Percentiles rank a stretch among this genome's conserved stretches.
Conservation (phyloP, 2,329 filamentous ascomycete species). For the Nigrospora osmanthi region DNA sequence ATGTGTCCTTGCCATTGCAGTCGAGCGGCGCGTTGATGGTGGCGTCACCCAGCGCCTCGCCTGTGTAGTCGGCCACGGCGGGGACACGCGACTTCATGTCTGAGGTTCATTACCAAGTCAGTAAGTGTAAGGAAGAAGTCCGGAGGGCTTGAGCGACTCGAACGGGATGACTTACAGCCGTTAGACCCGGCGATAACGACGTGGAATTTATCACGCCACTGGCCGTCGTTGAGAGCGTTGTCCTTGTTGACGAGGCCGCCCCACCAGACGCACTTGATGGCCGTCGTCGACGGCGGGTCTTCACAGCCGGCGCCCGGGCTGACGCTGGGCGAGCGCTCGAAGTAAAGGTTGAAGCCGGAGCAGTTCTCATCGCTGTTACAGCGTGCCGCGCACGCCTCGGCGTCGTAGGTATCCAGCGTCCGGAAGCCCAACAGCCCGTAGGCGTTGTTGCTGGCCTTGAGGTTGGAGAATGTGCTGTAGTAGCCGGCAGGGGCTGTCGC, state of each 20-base stretch:
- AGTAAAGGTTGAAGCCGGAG: conserved; percentile 19
- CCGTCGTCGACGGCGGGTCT: conserved; percentile 14
- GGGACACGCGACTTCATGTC: conserved; percentile 14
- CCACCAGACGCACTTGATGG: conserved; percentile 21
- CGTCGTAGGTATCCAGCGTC: conserved; percentile 13
- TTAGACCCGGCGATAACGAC: conserved; percentile 33
- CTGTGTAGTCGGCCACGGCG: conserved; percentile 8
- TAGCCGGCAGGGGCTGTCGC: conserved; percentile 24
- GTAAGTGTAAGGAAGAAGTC: too few relatives aligned
- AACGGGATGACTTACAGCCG: too few relatives aligned
- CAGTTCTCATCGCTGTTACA: conserved; percentile 15
- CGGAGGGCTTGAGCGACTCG: too few relatives aligned
- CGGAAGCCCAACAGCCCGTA: conserved; percentile 21
- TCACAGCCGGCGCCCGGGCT: conserved; percentile 10
- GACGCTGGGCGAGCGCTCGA: conserved; percentile 17
- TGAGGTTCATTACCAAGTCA: too few relatives aligned
- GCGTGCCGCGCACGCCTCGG: conserved; percentile 10
- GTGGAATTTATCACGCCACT: conserved; percentile 13
- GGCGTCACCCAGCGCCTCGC: conserved; percentile 13
- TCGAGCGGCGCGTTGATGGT: conserved; percentile 18
- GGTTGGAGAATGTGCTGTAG: conserved; percentile 18
- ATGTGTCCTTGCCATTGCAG: conserved; percentile 16
- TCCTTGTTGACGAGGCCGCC: conserved; percentile 13
- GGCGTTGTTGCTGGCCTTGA: conserved; percentile 18
- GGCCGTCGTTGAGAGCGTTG: conserved; percentile 14